These are phyloP conservation scores for Climacium dendroides DNA, from an alignment of 225 moss, liverwort and hornwort genomes.

Conservation along the genomic window DNA sequence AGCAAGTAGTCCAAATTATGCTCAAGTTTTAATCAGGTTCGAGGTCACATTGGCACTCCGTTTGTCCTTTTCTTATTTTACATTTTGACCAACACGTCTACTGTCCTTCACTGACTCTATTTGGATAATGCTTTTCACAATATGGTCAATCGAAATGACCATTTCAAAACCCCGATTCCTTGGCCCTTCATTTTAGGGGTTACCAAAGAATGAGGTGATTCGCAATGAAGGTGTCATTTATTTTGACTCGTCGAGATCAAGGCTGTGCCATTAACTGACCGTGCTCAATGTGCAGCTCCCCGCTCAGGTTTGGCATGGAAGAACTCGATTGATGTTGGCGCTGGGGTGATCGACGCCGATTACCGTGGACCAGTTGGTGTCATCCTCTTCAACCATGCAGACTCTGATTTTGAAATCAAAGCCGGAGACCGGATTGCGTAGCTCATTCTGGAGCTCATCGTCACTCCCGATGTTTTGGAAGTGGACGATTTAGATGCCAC, in stretches of 20 bases:
- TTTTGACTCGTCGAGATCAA: neutral
- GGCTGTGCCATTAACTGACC: neutral
- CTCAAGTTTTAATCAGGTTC: too few relatives aligned
- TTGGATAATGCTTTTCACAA: neutral
- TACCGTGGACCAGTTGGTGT: constrained; percentile 83
- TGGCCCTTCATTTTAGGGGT: too few relatives aligned
- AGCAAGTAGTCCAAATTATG: neutral
- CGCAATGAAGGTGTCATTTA: neutral
- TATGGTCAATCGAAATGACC: neutral
- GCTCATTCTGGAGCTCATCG: constrained; percentile 71
- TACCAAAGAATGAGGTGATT: neutral
- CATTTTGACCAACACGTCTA: neutral
- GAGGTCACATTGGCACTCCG: too few relatives aligned
- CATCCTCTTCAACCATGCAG: constrained; percentile 85
- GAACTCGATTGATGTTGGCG: constrained; percentile 73
- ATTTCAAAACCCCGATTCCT: neutral
- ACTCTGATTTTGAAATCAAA: constrained; percentile 57
- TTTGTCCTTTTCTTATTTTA: neutral
- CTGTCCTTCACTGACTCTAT: neutral
- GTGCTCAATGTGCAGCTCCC: constrained; percentile 50
- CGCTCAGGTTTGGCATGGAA: constrained; percentile 91
- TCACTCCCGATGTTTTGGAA: constrained; percentile 64
- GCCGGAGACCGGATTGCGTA: constrained; percentile 79
- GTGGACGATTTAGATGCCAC: constrained; percentile 65
- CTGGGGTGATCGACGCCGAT: constrained; percentile 88